A percentile compares a stretch with the other conserved stretches of the same genome.
These are phyloP conservation scores for Cardamine occulta DNA, from an alignment of 345 rosid species.

Conservation along the genomic window DNA sequence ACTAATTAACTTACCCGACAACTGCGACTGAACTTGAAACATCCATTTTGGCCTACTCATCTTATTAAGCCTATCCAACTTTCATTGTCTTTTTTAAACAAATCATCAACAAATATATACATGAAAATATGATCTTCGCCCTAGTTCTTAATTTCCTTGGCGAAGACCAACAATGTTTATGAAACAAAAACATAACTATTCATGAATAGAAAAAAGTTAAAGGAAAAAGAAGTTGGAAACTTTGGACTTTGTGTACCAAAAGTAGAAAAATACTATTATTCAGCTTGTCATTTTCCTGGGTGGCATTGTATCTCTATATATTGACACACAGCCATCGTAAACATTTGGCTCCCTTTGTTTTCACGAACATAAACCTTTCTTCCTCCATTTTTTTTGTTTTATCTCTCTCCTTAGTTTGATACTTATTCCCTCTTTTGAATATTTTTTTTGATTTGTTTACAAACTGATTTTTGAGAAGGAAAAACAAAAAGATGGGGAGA, in stretches of 20 bases:
- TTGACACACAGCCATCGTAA: conserved; percentile 36
- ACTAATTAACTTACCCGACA: background rate
- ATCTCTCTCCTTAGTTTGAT: background rate
- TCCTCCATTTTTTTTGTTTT: background rate
- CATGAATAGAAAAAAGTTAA: background rate
- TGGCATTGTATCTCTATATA: conserved; percentile 21
- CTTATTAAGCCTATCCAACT: background rate
- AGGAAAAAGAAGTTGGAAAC: conserved; percentile 21
- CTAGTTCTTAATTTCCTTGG: background rate
- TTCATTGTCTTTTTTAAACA: background rate
- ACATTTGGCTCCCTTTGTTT: conserved; percentile 30
- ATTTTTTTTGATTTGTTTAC: background rate
- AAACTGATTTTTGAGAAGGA: background rate
- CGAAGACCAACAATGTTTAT: background rate
- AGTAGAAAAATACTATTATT: conserved; percentile 11
- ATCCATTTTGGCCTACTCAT: background rate
- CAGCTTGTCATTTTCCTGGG: conserved; percentile 31
- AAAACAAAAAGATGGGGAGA: conserved; percentile 35
- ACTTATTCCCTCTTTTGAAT: background rate
- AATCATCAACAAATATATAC: background rate
- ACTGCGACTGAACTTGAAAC: background rate
- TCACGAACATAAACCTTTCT: background rate
- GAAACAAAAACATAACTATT: background rate
- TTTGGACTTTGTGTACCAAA: conserved; percentile 30
- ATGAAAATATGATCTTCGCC: background rate